Evolutionary conservation across 73 alveolate species (phyloP), one percentile per base, ranked within the genome.

Genomic region (Paraurostyla sp.): DNA sequence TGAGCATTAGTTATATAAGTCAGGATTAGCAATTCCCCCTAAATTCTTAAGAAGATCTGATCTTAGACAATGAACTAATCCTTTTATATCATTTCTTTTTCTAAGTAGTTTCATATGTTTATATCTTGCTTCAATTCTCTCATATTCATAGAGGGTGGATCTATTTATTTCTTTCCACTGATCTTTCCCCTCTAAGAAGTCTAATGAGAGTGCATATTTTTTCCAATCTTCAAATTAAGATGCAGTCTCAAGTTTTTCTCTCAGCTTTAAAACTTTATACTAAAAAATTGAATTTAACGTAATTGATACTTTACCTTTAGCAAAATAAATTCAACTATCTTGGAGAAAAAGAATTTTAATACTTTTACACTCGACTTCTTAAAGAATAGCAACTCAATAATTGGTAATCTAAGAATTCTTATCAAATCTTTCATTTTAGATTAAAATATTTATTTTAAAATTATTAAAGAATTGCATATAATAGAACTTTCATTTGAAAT

Each of bases 121-220:
- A n/a, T 52, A 85, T 20, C 68, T 36, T 30, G 29, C 62, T n/a
- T 49, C 80, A 62, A 85, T 82, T 45, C 57, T 33, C 56, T 60
- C 38, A 57, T 86, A 91, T 46, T 90, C 96, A 59, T 93, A 93
- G 27, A 85, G 49, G 33, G 83, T 45, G 38, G 94, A 41, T 54
- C 50, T 71, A 15, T 36, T 56, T 25, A 71, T 62, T 43, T 29
- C 16, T 71, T 91, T 93, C 94, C 97, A 93, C 20, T 65, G 59
- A 38, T 93, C 91, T n/a, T 82, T 84, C 6, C 94, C 94, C 68
- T 85, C 83, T 4, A 93, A 76, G 11, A 58, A 22, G 85, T 93
- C 97, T 9, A 93, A 76, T 18, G 76, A 75, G 9, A 46, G 4
- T 22, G 95, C 95, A 1, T 69, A 40, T 32, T 35, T 59, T 25